Base-by-base conservation (phyloP, 768 basidiomycete genomes). In the Amanita exitialis region DNA sequence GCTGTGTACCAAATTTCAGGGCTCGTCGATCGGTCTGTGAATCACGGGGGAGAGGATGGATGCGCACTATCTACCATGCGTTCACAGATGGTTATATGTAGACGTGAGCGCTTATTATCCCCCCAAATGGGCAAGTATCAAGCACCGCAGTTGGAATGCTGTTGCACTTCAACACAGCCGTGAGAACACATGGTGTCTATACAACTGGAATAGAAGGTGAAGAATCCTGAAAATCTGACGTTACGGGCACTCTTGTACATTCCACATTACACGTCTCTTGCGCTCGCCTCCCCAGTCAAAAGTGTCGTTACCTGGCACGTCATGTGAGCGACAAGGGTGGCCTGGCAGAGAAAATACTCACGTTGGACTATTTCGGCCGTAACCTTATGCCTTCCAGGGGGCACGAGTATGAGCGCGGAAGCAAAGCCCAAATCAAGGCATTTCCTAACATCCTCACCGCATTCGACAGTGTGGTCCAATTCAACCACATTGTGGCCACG, bases 181-280 rank as follows among this genome's bases (percentile, higher is more conserved):
- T n/a, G n/a, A n/a, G n/a, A 81, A 38, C 2, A n/a, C 36, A 37
- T 4, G 35, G 3, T n/a, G 5, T 13, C 12, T 36, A n/a, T n/a
- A n/a, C n/a, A n/a, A n/a, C n/a, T n/a, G n/a, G n/a, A n/a, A 37
- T 13, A 37, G 6, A 37, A 37, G 15, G 36, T 15, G 15, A 34
- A 9, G 32, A 34, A 8, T 3, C 15, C 8, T 34, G n/a, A 9
- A 34, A 15, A 9, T 15, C 32, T 34, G 15, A 3, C 3, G 10
- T 38, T 25, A 49, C 10, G 48, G 18, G 23, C 48, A 49, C 16
- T 41, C 37, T 41, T 49, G 18, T 2, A 49, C 48, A 6, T 16
- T 49, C 48, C 48, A 41, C 48, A 38, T 39, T 8, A 49, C 47
- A 35, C 47, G 20, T 23, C n/a, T 38, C 15, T 41, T 27, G 27